Evolutionary conservation across 2,329 filamentous ascomycete species (phyloP).

Genomic region (Penicillium griseofulvum): DNA sequence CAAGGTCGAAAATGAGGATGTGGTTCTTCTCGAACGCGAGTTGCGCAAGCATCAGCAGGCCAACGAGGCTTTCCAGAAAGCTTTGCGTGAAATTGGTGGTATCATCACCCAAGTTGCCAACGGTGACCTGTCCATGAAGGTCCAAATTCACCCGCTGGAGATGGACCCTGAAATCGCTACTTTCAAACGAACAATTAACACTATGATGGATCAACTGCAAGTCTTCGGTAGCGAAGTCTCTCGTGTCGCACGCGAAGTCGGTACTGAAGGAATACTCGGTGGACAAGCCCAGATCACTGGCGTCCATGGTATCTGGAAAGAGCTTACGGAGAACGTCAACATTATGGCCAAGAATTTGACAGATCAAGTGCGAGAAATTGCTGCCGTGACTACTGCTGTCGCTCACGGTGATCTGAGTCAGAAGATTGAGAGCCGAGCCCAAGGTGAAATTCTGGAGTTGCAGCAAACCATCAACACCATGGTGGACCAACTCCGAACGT

Average conservation of each 20-base stretch:
- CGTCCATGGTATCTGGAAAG: conserved; percentile 96
- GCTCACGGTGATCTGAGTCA: conserved; percentile 79
- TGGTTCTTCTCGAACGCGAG: conserved; percentile 85
- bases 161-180: conserved; percentile 98
- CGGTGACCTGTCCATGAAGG: conserved; percentile 94
- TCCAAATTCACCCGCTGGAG: conserved; percentile 90
- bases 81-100: conserved; percentile 90
- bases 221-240: conserved; percentile 97
- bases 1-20: conserved; percentile 80
- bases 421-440: conserved; percentile 77
- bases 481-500: conserved; percentile 80
- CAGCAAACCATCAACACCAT: conserved; percentile 88
- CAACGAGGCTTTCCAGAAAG: conserved; percentile 98
- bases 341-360: conserved; percentile 81
- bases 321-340: conserved; percentile 87
- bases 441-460: conserved; percentile 77
- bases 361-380: conserved; percentile 81
- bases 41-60: conserved; percentile 96
- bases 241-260: conserved; percentile 89
- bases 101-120: conserved; percentile 95
- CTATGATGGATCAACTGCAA: conserved; percentile 97
- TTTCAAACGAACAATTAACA: conserved; percentile 97
- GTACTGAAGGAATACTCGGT: conserved; percentile 89
- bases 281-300: conserved; percentile 92
- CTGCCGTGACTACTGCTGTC: conserved; percentile 78